A percentile compares a stretch with the other conserved stretches of the same genome.
Evolutionary conservation across 2,329 filamentous ascomycete species (phyloP).

Genomic region (Exutisphaerella laricina): DNA sequence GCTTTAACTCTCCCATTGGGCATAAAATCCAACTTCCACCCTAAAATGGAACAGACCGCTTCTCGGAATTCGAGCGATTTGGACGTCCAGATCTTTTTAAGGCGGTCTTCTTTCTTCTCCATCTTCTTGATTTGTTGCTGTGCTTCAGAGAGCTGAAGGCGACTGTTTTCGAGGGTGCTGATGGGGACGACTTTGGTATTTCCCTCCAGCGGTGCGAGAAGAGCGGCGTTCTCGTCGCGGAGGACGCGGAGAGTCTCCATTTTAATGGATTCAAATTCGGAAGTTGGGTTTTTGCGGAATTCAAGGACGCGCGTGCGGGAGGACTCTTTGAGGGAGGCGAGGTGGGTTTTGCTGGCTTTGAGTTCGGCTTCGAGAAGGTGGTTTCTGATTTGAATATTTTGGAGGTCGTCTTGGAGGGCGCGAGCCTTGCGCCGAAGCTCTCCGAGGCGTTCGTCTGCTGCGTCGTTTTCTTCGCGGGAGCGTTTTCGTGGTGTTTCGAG

Average conservation of each 20-base stretch:
- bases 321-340: constrained; percentile 60
- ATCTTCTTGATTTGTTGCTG: constrained; percentile 50
- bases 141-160: constrained; percentile 64
- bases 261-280: constrained; percentile 79
- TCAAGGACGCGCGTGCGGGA: constrained; percentile 78
- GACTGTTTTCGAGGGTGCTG: constrained; percentile 67
- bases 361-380: constrained; percentile 71
- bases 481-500: constrained; percentile 52
- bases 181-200: constrained; percentile 63
- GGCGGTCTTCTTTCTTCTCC: constrained; percentile 75
- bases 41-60: constrained; percentile 83
- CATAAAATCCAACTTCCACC: constrained; percentile 93
- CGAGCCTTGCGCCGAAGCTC: constrained; percentile 83
- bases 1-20: constrained; percentile 96
- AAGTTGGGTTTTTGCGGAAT: constrained; percentile 85
- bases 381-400: constrained; percentile 62
- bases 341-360: constrained; percentile 64
- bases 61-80: constrained; percentile 95
- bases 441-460: constrained; percentile 65
- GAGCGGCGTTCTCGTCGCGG: constrained; percentile 72
- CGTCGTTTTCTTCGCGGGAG: constrained; percentile 43
- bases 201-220: constrained; percentile 60
- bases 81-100: constrained; percentile 87
- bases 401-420: constrained; percentile 72
- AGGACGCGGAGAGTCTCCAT: constrained; percentile 70